These are phyloP conservation scores for Chlorencoelia australis DNA, from an alignment of 2,329 filamentous ascomycete genomes.

Conservation along the genomic window DNA sequence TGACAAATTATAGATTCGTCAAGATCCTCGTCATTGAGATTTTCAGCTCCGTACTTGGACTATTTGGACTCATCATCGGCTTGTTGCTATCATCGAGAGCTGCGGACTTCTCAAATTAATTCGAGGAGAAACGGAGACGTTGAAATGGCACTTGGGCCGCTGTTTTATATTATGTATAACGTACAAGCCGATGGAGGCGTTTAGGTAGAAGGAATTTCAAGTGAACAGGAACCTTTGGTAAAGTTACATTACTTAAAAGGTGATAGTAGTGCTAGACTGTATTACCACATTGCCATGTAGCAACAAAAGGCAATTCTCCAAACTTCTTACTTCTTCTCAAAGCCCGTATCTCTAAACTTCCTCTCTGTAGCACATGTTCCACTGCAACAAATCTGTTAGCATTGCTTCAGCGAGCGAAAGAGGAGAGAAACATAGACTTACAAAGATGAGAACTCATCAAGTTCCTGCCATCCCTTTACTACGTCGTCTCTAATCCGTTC, in stretches of 20 bases:
- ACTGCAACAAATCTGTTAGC: too few relatives aligned
- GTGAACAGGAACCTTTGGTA: constrained; percentile 7
- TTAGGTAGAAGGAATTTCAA: constrained; percentile 16
- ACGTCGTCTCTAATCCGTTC: too few relatives aligned
- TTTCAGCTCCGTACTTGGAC: constrained; percentile 92
- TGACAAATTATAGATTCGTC: constrained; percentile 60
- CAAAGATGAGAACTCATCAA: too few relatives aligned
- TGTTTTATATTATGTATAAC: constrained; percentile 17
- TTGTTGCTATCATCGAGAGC: constrained; percentile 82
- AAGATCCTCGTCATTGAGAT: constrained; percentile 99
- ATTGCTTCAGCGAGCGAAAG: too few relatives aligned
- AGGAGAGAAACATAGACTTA: too few relatives aligned
- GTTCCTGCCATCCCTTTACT: too few relatives aligned
- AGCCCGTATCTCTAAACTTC: not conserved
- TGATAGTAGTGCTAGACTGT: constrained; percentile 14
- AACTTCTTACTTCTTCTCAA: too few relatives aligned
- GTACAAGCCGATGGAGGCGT: constrained; percentile 13
- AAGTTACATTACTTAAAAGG: constrained; percentile 12
- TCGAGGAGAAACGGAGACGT: constrained; percentile 1
- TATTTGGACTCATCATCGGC: constrained; percentile 94
- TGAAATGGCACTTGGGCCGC: constrained; percentile 5
- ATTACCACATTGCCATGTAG: constrained; percentile 18
- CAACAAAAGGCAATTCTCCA: too few relatives aligned
- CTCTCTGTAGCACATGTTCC: too few relatives aligned
- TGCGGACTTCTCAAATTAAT: constrained; percentile 56